Percentiles rank a stretch among this genome's conserved stretches.
These are phyloP conservation scores for Cladosporium phlei DNA, from an alignment of 2,329 filamentous ascomycete genomes.

Conservation along the genomic window DNA sequence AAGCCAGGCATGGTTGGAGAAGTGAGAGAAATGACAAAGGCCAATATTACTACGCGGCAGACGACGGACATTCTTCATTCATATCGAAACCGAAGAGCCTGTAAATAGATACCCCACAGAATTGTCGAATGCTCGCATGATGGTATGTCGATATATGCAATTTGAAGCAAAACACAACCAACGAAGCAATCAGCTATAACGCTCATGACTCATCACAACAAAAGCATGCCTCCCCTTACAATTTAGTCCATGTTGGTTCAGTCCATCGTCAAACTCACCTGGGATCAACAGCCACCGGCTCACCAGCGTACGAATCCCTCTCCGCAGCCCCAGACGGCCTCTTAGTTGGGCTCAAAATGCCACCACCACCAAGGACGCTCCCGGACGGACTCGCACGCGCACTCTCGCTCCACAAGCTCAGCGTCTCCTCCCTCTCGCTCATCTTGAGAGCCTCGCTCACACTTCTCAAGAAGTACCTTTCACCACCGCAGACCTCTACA, in stretches of 20 bases:
- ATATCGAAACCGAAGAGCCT: background rate
- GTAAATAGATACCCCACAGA: slow-evolving; percentile 1
- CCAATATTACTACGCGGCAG: too few species aligned
- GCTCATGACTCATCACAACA: too few species aligned
- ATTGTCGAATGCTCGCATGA: too few species aligned
- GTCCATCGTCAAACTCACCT: background rate
- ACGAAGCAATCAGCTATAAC: too few species aligned
- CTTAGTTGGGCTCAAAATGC: background rate
- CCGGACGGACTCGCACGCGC: slow-evolving; percentile 5
- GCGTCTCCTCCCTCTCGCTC: slow-evolving; percentile 64
- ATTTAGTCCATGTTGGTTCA: too few species aligned
- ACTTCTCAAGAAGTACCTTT: slow-evolving; percentile 70
- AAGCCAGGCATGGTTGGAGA: too few species aligned
- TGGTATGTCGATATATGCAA: too few species aligned
- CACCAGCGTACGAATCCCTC: background rate
- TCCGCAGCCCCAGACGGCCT: background rate
- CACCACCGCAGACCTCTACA: slow-evolving; percentile 73
- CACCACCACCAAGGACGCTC: background rate
- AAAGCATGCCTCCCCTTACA: too few species aligned
- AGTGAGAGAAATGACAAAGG: too few species aligned
- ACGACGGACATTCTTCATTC: too few species aligned
- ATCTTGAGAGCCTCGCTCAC: slow-evolving; percentile 79
- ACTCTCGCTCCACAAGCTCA: slow-evolving; percentile 9
- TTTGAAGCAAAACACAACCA: too few species aligned
- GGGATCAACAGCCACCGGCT: slow-evolving; percentile 4